A percentile compares a stretch with the other conserved stretches of the same genome.
phyloP scores from a whole-genome alignment of 2,329 filamentous ascomycete genomes.

The Pseudopyricularia cyperi region DNA sequence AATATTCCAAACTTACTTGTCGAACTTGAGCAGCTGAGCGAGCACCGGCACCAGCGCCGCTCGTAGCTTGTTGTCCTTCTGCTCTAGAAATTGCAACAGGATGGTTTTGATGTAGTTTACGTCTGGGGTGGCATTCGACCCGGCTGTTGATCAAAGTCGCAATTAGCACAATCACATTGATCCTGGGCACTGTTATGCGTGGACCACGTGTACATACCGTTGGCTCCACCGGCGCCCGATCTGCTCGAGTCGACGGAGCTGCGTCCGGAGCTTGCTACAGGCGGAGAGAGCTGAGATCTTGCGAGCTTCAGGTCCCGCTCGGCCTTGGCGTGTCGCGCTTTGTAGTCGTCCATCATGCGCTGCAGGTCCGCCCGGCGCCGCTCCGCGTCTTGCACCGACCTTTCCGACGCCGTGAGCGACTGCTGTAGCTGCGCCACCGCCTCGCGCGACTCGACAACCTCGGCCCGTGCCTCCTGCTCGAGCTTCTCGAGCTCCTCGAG shows the following conservation, averaged over 20 bases:
- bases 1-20: conserved; percentile 42
- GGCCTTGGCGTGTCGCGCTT: conserved; percentile 64
- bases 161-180: not conserved
- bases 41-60: conserved; percentile 67
- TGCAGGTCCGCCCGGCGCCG: conserved; percentile 68
- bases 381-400: conserved; percentile 67
- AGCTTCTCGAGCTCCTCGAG: conserved; percentile 64
- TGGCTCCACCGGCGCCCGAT: conserved; percentile 15
- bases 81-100: conserved; percentile 67
- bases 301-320: conserved; percentile 49
- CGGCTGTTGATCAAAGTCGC: not conserved
- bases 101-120: conserved; percentile 68
- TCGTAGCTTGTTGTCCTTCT: conserved; percentile 64
- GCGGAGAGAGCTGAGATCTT: conserved; percentile 28
- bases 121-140: conserved; percentile 23
- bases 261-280: conserved; percentile 20
- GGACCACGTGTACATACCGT: not conserved
- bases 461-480: conserved; percentile 55
- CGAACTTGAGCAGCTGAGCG: conserved; percentile 63
- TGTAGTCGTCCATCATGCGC: conserved; percentile 64
- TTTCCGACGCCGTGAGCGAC: conserved; percentile 77
- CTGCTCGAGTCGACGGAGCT: conserved; percentile 33
- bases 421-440: conserved; percentile 69
- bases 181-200: not conserved
- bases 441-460: conserved; percentile 60